Evolutionary conservation across 2,329 filamentous ascomycete species (phyloP), one percentile per base, ranked within the genome.

Genomic region (Didymella exigua): DNA sequence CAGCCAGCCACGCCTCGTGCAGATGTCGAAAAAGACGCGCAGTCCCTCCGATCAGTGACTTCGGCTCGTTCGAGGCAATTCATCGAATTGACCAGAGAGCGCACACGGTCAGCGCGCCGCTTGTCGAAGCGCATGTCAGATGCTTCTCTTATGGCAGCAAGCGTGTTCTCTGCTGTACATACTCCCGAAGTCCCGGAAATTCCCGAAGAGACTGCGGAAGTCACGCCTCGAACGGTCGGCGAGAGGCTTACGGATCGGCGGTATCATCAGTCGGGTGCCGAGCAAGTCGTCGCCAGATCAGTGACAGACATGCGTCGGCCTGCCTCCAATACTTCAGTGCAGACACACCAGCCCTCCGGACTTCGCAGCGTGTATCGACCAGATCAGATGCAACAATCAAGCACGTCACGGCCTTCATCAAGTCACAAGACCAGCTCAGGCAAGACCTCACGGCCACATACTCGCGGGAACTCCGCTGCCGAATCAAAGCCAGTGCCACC

Each of bases 61-160:
- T 69, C 68, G 4, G 66, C 68, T 38, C 67, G 65, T n/a, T 71
- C 71, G 10, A 68, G 56, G 56, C 67, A 67, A 14, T 70, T 74
- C 38, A 60, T 68, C 3, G 62, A 69, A 16, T 44, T 69, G 51
- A 71, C 62, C 23, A 52, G 67, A 23, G 62, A 66, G 27, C 65
- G 60, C 26, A 58, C 61, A 21, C 57, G 45, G 21, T 71, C 70
- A n/a, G 58, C 66, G 23, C 61, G 66, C 16, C 63, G 69, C 31
- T 56, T 74, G n/a, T 62, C 63, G 19, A 65, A 71, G 46, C 68
- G 71, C 16, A 56, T 71, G 42, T 74, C 71, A 8, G 64, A 67
- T 19, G 67, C 60, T 5, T 74, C 71, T 1, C 40, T 73, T 42
- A 66, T 56, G 43, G 58, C 61, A 11, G 37, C 62, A n/a, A 55